phyloP scores from a whole-genome alignment of 768 basidiomycete genomes.

The Boletellus sp. region DNA sequence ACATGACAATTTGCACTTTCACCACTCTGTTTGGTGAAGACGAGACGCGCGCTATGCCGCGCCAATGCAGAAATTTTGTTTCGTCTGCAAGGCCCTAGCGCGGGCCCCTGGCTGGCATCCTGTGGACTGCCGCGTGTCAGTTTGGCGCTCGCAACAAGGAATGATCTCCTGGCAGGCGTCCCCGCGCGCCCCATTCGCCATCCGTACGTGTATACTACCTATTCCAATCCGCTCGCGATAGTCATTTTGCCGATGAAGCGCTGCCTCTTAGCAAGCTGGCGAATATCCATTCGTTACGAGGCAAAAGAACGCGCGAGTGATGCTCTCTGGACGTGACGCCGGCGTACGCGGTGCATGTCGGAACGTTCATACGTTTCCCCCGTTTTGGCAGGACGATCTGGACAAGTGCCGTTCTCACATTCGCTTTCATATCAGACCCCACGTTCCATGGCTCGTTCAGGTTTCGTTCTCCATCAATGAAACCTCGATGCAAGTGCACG shows the following conservation, averaged over 20 bases:
- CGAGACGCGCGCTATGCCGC: conserved; percentile 14
- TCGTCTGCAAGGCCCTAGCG: conserved; percentile 52
- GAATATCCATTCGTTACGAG: too few species aligned
- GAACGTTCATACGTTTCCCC: too few species aligned
- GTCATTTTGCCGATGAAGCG: conserved; percentile 76
- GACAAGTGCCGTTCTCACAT: too few species aligned
- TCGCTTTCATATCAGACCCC: too few species aligned
- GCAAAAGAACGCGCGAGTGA: too few species aligned
- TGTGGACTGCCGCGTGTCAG: conserved; percentile 47
- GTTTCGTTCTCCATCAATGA: too few species aligned
- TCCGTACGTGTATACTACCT: background rate
- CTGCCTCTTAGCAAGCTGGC: conserved; percentile 41
- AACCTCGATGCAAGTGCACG: too few species aligned
- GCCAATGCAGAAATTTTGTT: conserved; percentile 27
- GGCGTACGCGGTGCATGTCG: too few species aligned
- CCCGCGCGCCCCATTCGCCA: background rate
- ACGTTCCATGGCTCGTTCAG: too few species aligned
- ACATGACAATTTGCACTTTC: background rate
- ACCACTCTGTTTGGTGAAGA: background rate
- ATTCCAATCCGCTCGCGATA: background rate
- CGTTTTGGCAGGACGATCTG: too few species aligned
- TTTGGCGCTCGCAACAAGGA: conserved; percentile 54
- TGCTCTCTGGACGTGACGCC: too few species aligned
- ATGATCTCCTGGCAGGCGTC: conserved; percentile 64
- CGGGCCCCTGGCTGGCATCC: conserved; percentile 49